phyloP scores from a whole-genome alignment of 2,329 filamentous ascomycete genomes.

The Fusarium staphyleae region DNA sequence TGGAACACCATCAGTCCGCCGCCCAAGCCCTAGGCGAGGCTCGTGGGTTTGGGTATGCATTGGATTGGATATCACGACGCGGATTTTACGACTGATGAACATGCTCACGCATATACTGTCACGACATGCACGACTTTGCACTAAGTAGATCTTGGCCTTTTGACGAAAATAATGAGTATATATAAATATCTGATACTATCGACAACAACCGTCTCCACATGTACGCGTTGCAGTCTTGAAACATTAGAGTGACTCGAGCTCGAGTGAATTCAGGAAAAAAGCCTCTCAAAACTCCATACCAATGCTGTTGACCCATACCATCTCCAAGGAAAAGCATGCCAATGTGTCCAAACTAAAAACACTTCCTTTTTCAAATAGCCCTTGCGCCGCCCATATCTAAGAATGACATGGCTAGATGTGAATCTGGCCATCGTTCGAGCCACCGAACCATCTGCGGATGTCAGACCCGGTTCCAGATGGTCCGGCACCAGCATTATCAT shows the following conservation, averaged over 20 bases:
- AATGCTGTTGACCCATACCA: constrained; percentile 20
- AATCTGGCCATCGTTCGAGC: constrained; percentile 45
- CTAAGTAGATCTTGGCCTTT: constrained; percentile 12
- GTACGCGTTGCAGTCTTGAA: background rate
- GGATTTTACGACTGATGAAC: constrained; percentile 28
- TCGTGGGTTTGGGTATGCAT: background rate
- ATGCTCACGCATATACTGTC: constrained; percentile 13
- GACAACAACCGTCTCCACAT: constrained; percentile 13
- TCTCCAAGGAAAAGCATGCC: constrained; percentile 19
- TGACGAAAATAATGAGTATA: constrained; percentile 10
- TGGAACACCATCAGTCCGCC: constrained; percentile 55
- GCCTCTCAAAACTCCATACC: constrained; percentile 29
- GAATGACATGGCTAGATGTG: constrained; percentile 33
- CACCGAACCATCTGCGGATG: constrained; percentile 66
- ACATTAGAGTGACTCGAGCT: background rate
- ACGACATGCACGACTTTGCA: constrained; percentile 22
- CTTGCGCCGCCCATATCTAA: constrained; percentile 11
- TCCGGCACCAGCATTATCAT: constrained; percentile 39
- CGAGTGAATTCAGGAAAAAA: background rate
- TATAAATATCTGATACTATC: constrained; percentile 13
- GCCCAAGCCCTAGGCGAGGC: constrained; percentile 28
- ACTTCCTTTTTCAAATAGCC: constrained; percentile 18
- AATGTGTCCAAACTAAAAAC: constrained; percentile 15
- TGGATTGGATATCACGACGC: constrained; percentile 4
- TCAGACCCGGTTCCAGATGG: constrained; percentile 45